These are phyloP conservation scores for Petunia secreta DNA, from an alignment of 257 asterid genomes.

Conservation along the genomic window DNA sequence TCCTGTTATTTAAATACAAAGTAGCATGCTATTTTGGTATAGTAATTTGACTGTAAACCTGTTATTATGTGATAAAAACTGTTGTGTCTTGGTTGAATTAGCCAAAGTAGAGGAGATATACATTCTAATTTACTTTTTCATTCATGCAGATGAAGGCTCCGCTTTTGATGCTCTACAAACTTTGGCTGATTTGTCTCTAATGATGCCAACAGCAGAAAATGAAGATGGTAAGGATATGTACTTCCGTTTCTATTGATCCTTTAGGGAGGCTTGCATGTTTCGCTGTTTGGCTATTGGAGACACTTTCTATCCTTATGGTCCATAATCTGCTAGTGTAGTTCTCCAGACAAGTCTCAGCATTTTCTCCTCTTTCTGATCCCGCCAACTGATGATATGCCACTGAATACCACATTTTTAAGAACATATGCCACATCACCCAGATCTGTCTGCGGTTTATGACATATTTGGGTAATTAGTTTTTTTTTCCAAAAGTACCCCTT, in stretches of 20 bases:
- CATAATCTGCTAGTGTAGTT: conserved; percentile 5
- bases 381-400: conserved; percentile 11
- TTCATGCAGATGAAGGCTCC: conserved; percentile 68
- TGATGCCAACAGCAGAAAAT: conserved; percentile 72
- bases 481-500: background rate
- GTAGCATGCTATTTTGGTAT: conserved; percentile 15
- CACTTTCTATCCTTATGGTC: background rate
- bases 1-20: background rate
- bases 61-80: conserved; percentile 18
- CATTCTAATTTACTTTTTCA: conserved; percentile 13
- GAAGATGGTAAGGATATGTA: conserved; percentile 62
- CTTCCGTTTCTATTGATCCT: conserved; percentile 29
- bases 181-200: conserved; percentile 79
- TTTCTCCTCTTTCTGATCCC: background rate
- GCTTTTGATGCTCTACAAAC: conserved; percentile 83
- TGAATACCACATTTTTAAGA: background rate
- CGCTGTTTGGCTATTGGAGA: conserved; percentile 24
- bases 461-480: conserved; percentile 18
- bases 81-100: conserved; percentile 14
- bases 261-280: conserved; percentile 4
- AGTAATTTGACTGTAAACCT: conserved; percentile 16
- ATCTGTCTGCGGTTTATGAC: conserved; percentile 9
- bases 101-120: background rate
- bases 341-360: background rate
- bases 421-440: background rate